Conservation (phyloP, 2,329 filamentous ascomycete species). For the Phoma sp. region DNA sequence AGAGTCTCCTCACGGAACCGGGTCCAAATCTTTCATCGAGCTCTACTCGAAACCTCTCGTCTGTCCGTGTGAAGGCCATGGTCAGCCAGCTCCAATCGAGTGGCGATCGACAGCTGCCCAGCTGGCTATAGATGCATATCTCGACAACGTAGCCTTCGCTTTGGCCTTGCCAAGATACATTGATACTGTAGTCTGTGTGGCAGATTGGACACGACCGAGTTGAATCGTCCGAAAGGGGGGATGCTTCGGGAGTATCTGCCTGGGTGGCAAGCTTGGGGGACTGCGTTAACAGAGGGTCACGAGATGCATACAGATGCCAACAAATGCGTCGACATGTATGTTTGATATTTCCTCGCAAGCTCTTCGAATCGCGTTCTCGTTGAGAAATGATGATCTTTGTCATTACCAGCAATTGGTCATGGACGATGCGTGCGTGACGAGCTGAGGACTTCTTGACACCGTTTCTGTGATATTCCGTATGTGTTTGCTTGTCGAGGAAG, state of each 20-base stretch:
- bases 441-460: constrained; percentile 9
- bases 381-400: constrained; percentile 21
- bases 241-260: constrained; percentile 13
- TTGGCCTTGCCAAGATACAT: constrained; percentile 23
- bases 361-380: constrained; percentile 15
- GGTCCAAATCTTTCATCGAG: constrained; percentile 18
- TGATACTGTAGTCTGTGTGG: constrained; percentile 28
- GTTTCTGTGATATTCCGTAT: neutral
- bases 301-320: constrained; percentile 17
- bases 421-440: constrained; percentile 23
- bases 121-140: constrained; percentile 20
- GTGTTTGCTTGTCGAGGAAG: constrained; percentile 13
- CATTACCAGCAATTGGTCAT: constrained; percentile 27
- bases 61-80: constrained; percentile 1
- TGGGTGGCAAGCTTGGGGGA: constrained; percentile 25
- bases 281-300: constrained; percentile 13
- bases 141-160: constrained; percentile 24
- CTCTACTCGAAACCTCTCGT: constrained; percentile 16
- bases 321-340: constrained; percentile 11
- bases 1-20: constrained; percentile 24
- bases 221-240: constrained; percentile 17
- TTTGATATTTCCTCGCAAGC: constrained; percentile 20
- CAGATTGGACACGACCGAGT: constrained; percentile 27
- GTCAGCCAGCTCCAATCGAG: constrained; percentile 26
- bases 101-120: constrained; percentile 28